Base-by-base conservation (phyloP, 2,329 filamentous ascomycete species). In the Pyrenophora seminiperda region DNA sequence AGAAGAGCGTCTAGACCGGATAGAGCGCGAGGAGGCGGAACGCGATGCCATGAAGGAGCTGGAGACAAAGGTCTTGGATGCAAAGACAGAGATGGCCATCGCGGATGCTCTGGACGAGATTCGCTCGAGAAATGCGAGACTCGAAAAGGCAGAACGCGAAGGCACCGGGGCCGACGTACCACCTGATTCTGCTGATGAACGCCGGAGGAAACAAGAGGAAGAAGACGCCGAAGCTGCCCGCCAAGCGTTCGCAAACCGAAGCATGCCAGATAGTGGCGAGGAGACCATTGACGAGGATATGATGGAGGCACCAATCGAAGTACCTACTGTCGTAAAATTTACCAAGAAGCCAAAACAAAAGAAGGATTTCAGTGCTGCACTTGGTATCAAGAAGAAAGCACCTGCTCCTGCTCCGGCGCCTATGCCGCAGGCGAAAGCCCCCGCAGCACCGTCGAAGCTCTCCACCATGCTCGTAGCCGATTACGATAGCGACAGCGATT, bases 81-180 rank as follows among this genome's bases (percentile, higher is more conserved):
- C 92, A 1, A 92, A 94, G 77, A 82, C 88, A 32, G 94, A 99
- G 75, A 99, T 99, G 92, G 90, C 89, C 14, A 90, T 97, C 36
- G 94, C 94, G 2, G 94, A 99, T 77, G 93, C 92, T 6, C 77
- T 99, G 47, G 94, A 99, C 73, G 92, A 97, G 76, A 97, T 99
- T 49, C 81, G 93, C 47, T 93, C 90, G 43, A 79, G 93, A 58
- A 99, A 99, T 75, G 94, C 94, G 6, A 81, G 91, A 56, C 85
- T 94, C 41, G 90, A 96, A 73, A 82, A 89, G 58, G 88, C 87
- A 7, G 83, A 85, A 47, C 84, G 85, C 65, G 78, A 84, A 3
- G 84, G 87, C 48, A 63, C 84, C 15, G 75, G 78, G 20, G 81
- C 83, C 5, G 78, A 80, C 3, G 77, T 84, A 1, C 76, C 53